These are phyloP conservation scores for Cronartium ribicola DNA, from an alignment of 1,284 basidiomycete species.

Conservation along the genomic window DNA sequence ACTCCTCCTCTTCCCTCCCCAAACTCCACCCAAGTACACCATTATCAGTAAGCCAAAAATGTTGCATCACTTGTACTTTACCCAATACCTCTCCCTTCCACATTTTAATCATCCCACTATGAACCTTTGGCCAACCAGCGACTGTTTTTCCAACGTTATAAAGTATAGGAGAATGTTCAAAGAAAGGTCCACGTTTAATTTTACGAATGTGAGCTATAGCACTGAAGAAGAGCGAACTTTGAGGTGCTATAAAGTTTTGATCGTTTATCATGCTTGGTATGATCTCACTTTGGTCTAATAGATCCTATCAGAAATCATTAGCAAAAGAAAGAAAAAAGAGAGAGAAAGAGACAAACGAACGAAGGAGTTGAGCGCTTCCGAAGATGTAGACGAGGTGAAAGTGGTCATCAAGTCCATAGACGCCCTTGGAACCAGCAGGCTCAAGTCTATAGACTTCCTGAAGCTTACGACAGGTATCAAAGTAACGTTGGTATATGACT, in stretches of 20 bases:
- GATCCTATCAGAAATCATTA: neutral
- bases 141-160: constrained; percentile 79
- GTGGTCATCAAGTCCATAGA: constrained; percentile 97
- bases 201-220: constrained; percentile 41
- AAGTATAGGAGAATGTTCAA: constrained; percentile 63
- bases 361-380: constrained; percentile 78
- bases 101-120: constrained; percentile 89
- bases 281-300: constrained; percentile 14
- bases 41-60: constrained; percentile 59
- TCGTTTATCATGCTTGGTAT: neutral
- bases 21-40: constrained; percentile 10
- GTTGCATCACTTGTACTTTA: constrained; percentile 95
- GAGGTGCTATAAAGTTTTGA: constrained; percentile 19
- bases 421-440: constrained; percentile 94
- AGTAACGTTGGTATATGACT: constrained; percentile 68
- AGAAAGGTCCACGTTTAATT: constrained; percentile 48
- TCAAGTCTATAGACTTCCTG: constrained; percentile 88
- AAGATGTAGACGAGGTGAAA: constrained; percentile 65
- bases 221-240: constrained; percentile 59
- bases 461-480: constrained; percentile 74
- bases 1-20: neutral
- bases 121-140: constrained; percentile 80
- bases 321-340: neutral
- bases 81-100: constrained; percentile 91
- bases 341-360: constrained; percentile 45